Evolutionary conservation across 768 basidiomycete species (phyloP), one percentile per base, ranked within the genome.

Genomic region (Lactarius psammicola): DNA sequence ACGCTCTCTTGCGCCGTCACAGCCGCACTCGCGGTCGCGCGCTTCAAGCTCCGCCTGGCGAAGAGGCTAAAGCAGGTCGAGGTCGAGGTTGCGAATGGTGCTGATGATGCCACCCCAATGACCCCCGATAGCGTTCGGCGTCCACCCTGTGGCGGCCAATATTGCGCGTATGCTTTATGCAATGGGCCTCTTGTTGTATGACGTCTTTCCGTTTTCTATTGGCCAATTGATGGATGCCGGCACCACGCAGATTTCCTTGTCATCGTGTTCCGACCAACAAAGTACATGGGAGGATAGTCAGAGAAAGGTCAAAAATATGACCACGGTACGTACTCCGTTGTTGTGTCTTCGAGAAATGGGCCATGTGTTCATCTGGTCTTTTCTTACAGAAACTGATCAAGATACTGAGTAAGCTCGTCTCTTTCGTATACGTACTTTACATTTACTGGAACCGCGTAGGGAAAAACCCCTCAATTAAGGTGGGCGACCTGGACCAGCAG

Each of bases 211-310:
- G n/a, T 40, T 7, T 11, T 34, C 28, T 26, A 17, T 59, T 9
- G 23, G 42, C 23, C 13, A 49, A 26, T 51, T n/a, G n/a, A 20
- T 20, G 15, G 11, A 49, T 30, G 9, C 34, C 8, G n/a, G 34
- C 56, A 26, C 13, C 5, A 6, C 46, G 28, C 13, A 67, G 68
- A 67, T 69, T 1, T 63, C 58, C 6, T 7, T 69, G 2, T 58
- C 68, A n/a, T 34, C 68, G 1, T 69, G 68, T 34, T 26, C 36
- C 23, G 46, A 61, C 51, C 18, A 58, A 18, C 53, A 69, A 31
- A 11, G 20, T 2, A 38, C 59, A 2, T 67, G 44, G 59, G 68
- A 69, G 33, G 62, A 67, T 34, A 49, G 46, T 7, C 33, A 42
- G 34, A 46, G 30, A 9, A 60, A 31, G 30, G 59, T 58, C 7